phyloP scores from a whole-genome alignment of 495 filamentous ascomycete genomes.

The Talaromyces nanjingensis region DNA sequence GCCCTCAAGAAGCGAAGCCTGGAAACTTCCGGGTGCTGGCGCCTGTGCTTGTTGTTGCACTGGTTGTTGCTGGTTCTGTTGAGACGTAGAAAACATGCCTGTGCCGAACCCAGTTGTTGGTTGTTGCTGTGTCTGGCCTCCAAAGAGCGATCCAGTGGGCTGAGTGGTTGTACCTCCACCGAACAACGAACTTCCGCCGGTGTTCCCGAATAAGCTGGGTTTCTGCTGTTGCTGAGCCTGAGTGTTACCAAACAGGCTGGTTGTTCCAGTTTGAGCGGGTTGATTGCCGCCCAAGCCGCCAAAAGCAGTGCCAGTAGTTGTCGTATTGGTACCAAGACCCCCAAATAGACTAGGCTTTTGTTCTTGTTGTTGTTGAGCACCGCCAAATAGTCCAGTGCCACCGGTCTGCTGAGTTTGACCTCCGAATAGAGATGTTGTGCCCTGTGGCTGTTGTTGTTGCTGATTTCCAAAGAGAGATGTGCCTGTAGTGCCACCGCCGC shows the following conservation, averaged over 20 bases:
- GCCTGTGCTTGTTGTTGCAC: conserved; percentile 39
- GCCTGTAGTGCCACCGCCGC: conserved; percentile 25
- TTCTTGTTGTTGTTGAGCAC: conserved; percentile 35
- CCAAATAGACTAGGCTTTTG: conserved; percentile 58
- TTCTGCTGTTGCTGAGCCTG: conserved; percentile 22
- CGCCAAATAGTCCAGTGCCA: conserved; percentile 32
- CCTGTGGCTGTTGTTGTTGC: conserved; percentile 39
- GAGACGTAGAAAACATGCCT: conserved; percentile 60
- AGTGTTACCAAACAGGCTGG: conserved; percentile 38
- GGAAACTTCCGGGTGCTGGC: conserved; percentile 55
- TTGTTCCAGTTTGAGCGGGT: conserved; percentile 20
- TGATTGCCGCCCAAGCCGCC: conserved; percentile 17
- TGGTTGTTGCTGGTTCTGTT: conserved; percentile 38
- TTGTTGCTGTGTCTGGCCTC: conserved; percentile 56
- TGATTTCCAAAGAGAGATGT: conserved; percentile 36
- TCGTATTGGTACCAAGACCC: conserved; percentile 16
- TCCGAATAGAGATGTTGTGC: conserved; percentile 29
- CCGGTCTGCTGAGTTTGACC: conserved; percentile 15
- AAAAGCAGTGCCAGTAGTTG: conserved; percentile 18
- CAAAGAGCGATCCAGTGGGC: conserved; percentile 52
- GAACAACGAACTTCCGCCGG: conserved; percentile 35
- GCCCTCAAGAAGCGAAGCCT: conserved; percentile 65
- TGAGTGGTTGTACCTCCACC: conserved; percentile 29
- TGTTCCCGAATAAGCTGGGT: conserved; percentile 17
- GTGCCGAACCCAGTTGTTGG: conserved; percentile 37